These are phyloP conservation scores for Epicoccum sorghinum DNA, from an alignment of 2,329 filamentous ascomycete genomes.

Conservation along the genomic window DNA sequence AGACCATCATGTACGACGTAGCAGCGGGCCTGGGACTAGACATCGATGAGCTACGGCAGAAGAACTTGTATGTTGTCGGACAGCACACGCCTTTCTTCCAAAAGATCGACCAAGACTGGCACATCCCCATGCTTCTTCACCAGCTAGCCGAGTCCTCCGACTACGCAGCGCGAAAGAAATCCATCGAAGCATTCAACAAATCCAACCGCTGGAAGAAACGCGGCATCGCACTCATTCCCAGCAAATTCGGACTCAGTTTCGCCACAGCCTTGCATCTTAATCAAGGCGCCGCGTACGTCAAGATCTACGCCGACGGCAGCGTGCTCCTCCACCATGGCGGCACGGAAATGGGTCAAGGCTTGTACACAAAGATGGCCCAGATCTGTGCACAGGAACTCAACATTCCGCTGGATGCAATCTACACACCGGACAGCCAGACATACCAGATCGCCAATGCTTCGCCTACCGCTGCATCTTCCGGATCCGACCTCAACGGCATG, in stretches of 20 bases:
- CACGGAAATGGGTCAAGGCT: conserved; percentile 95
- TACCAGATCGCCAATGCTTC: conserved; percentile 88
- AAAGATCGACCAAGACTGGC: conserved; percentile 78
- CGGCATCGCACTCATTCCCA: conserved; percentile 82
- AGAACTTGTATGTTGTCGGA: conserved; percentile 81
- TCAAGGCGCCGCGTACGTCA: conserved; percentile 88
- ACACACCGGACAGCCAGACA: conserved; percentile 89
- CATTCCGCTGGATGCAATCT: conserved; percentile 81
- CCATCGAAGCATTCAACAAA: conserved; percentile 77
- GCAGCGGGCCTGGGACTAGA: conserved; percentile 87
- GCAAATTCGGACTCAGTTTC: conserved; percentile 96
- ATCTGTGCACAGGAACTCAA: conserved; percentile 87
- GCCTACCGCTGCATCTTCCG: conserved; percentile 88
- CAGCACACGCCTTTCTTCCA: conserved; percentile 92
- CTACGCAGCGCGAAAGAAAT: conserved; percentile 72
- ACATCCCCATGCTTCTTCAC: conserved; percentile 89
- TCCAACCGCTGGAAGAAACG: conserved; percentile 91
- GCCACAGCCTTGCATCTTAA: conserved; percentile 88
- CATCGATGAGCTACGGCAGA: conserved; percentile 76
- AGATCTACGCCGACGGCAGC: conserved; percentile 94
- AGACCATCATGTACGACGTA: conserved; percentile 85
- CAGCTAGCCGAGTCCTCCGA: conserved; percentile 77
- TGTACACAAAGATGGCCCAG: conserved; percentile 96
- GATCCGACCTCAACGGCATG: conserved; percentile 93
- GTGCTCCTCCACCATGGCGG: conserved; percentile 92